Base-by-base conservation (phyloP, 1,139 yeast genomes). In the Nadsonia commutata region DNA sequence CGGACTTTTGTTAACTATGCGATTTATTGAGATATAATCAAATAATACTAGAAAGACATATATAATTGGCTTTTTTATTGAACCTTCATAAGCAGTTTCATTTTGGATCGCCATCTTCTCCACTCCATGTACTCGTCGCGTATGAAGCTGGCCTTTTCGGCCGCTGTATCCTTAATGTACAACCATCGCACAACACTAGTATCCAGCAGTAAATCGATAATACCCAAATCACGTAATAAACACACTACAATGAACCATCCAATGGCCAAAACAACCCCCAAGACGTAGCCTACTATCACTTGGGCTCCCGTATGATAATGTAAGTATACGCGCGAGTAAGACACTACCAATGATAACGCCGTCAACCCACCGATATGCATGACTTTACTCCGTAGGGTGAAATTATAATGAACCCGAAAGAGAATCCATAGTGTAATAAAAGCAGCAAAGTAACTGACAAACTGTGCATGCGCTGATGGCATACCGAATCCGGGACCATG, bases 391-490 rank as follows among this genome's bases (percentile, higher is more conserved):
- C 13, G 16, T 0, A 45, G 37, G 2, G 47, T 40, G 11, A 58
- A 52, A 42, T 67, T 54, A 18, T 64, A 59, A 19, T 61, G 48
- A 45, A 56, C 72, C 63, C 72, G 69, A 33, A 66, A 58, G 48
- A 64, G 52, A 47, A 73, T 52, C 56, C 73, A 68, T 50, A 84
- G 67, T 7, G 71, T 57, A 45, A 76, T 67, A 59, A 84, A 86
- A 3, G 78, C 71, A 16, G 80, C 74, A 54, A 81, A 78, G 60
- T 78, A 90, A 1, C 94, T 93, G 86, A 86, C 82, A 62, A 88
- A 90, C 62, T 90, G 98, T 0, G 95, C 78, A 60, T 90, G 98
- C 1, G 97, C 95, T 45, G 90, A 78, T 0, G 98, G 98, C 97
- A 90, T 88, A 0, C 98, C 98, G 59, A 80, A 85, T 1, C 84